Percentiles rank a stretch among this genome's conserved stretches.
Evolutionary conservation across 2,329 filamentous ascomycete genomes (phyloP).

Genomic region (Rutstroemia sp.): DNA sequence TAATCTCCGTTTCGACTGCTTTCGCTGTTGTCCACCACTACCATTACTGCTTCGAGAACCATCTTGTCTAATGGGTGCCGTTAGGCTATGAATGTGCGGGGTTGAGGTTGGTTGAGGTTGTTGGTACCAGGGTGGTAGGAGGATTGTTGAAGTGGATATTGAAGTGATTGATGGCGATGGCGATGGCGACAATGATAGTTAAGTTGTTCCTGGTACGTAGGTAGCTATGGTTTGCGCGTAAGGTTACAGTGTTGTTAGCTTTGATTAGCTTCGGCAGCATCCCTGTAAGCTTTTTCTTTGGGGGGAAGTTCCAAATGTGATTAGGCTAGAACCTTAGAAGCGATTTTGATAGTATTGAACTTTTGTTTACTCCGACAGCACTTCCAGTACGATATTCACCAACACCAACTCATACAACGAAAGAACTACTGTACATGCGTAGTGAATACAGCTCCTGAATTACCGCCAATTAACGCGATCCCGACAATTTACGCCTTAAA

Average conservation of each 20-base stretch:
- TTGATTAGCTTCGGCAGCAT: background rate
- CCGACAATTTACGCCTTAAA: no score
- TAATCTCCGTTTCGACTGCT: conserved; percentile 93
- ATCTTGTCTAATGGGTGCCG: conserved; percentile 51
- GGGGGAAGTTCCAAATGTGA: background rate
- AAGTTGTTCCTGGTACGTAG: conserved; percentile 1
- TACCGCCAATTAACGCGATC: no score
- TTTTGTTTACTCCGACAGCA: no score
- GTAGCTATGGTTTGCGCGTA: conserved; percentile 14
- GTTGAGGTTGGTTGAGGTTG: background rate
- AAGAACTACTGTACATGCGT: no score
- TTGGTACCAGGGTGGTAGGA: background rate
- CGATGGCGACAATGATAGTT: conserved; percentile 3
- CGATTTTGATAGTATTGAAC: no score
- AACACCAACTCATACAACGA: no score
- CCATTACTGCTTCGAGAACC: conserved; percentile 98
- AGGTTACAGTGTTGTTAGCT: conserved; percentile 1
- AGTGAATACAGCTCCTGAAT: no score
- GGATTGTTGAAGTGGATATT: background rate
- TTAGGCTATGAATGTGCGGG: conserved; percentile 1
- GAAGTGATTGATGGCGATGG: background rate
- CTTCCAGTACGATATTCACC: no score
- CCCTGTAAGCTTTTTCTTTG: conserved; percentile 2
- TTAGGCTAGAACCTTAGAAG: background rate
- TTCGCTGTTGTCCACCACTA: conserved; percentile 99